A percentile compares a stretch with the other conserved stretches of the same genome.
These are phyloP conservation scores for Pythium guiyangense DNA, from an alignment of 352 stramenopile species.

Conservation along the genomic window DNA sequence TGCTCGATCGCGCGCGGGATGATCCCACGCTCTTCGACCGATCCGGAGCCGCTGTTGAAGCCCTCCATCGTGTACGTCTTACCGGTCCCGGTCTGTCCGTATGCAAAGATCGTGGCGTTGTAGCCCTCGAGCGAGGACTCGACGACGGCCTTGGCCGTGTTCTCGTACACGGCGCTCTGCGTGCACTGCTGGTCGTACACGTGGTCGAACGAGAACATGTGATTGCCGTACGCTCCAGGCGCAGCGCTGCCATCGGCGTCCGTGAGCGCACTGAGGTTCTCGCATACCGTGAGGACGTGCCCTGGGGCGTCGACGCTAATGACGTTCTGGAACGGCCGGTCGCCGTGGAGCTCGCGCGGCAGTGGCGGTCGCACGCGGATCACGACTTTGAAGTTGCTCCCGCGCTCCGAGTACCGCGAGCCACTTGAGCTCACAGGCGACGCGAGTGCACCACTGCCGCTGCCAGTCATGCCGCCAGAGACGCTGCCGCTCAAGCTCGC, in stretches of 20 bases:
- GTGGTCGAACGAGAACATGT: conserved; percentile 93
- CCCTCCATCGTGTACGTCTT: conserved; percentile 98
- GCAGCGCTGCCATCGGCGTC: conserved; percentile 25
- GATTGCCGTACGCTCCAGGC: conserved; percentile 71
- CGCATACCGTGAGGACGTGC: conserved; percentile 85
- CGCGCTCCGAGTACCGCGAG: conserved; percentile 39
- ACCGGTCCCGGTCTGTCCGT: conserved; percentile 88
- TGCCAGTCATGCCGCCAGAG: not conserved
- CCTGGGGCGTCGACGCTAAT: conserved; percentile 83
- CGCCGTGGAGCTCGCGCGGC: conserved; percentile 82
- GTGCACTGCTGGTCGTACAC: conserved; percentile 91
- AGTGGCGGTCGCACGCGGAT: conserved; percentile 89
- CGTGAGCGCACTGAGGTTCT: conserved; percentile 63
- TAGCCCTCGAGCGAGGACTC: conserved; percentile 91
- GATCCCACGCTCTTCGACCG: conserved; percentile 93
- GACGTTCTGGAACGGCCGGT: conserved; percentile 89
- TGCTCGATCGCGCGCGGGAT: conserved; percentile 98
- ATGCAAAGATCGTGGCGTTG: conserved; percentile 90
- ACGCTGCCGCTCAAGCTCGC: not conserved
- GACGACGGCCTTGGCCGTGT: conserved; percentile 90
- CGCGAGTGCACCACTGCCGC: conserved; percentile 13
- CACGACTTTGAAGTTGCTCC: conserved; percentile 91
- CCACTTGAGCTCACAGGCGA: conserved; percentile 28
- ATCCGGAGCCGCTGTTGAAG: conserved; percentile 81
- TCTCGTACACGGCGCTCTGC: conserved; percentile 92